Evolutionary conservation across 768 basidiomycete species (phyloP), one percentile per base, ranked within the genome.

Genomic region (Pseudohyphozyma bogoriensis): DNA sequence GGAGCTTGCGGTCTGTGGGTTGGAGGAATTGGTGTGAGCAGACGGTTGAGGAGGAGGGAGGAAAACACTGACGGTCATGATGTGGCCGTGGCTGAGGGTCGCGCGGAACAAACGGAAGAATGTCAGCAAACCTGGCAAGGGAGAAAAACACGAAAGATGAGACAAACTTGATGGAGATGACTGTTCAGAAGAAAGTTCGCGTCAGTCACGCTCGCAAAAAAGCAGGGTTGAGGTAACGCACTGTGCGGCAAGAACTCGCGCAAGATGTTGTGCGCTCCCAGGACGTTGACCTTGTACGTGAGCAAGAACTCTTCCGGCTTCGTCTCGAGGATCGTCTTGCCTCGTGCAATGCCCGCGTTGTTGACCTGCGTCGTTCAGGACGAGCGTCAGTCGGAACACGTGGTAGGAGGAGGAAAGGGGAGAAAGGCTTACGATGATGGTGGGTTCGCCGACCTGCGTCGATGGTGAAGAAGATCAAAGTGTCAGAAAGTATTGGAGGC

Each of bases 291-390:
- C 47, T 64, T 60, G 63, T 57, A 60, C 5, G 59, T 60, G 3
- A 60, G 33, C 5, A 60, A 28, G 59, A 60, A 64, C 39, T 60
- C 55, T 7, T 60, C 59, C 1, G 55, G 37, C 18, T 26, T 55
- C 15, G 56, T 58, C 51, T 51, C 45, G 39, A 64, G 59, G 36
- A 64, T 64, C 15, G 59, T 60, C 40, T 58, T 60, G 29, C 58
- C 63, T 24, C 58, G 55, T 11, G 63, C 63, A 31, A 64, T 64
- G 2, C 63, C 63, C 13, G 63, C 63, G 51, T 64, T 64, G 55
- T 64, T 60, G 55, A 64, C 26, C 60, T 62, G 29, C 32, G 26
- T 20, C 37, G 37, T 39, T 20, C 26, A 9, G 10, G 45, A 0
- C 16, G 9, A 40, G 28, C 28, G 35, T 36, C 46, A 57, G 46